A percentile compares a stretch with the other conserved stretches of the same genome.
Evolutionary conservation across 768 basidiomycete genomes (phyloP).

Genomic region (Auricularia sp.): DNA sequence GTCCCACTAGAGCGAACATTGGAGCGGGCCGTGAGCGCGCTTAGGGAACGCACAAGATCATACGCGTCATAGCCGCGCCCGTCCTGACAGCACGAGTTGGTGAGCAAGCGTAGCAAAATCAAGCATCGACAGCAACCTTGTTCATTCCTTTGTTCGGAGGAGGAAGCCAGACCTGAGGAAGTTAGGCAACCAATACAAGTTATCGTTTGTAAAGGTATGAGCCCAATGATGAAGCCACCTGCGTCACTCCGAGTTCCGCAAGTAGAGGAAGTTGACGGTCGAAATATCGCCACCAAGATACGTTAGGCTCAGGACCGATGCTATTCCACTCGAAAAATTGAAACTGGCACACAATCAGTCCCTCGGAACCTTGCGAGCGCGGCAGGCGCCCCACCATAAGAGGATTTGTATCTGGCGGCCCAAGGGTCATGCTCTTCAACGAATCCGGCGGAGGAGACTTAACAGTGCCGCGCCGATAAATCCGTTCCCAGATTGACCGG

Average conservation of each 20-base stretch:
- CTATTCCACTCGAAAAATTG: constrained; percentile 85
- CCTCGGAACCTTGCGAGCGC: not conserved
- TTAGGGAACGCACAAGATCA: constrained; percentile 48
- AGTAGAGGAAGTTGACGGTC: constrained; percentile 55
- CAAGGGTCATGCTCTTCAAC: not conserved
- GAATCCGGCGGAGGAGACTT: not conserved
- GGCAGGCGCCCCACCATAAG: constrained; percentile 46
- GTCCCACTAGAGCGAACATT: constrained; percentile 53
- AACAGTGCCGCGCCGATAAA: not conserved
- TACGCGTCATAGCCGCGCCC: constrained; percentile 77
- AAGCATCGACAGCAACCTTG: constrained; percentile 29
- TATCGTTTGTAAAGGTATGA: not conserved
- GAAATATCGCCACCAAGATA: constrained; percentile 67
- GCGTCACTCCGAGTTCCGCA: constrained; percentile 61
- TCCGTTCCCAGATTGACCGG: not conserved
- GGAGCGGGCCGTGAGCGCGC: no score
- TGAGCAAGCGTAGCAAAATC: constrained; percentile 7
- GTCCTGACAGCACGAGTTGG: constrained; percentile 27
- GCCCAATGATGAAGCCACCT: not conserved
- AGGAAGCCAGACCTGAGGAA: constrained; percentile 58
- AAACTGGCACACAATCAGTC: constrained; percentile 29
- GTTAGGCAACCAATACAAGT: not conserved
- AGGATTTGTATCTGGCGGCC: constrained; percentile 31
- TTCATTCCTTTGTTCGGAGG: constrained; percentile 72
- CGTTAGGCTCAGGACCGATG: constrained; percentile 29